These are phyloP conservation scores for Fusarium verticillioides DNA, from an alignment of 2,329 filamentous ascomycete genomes.

Conservation along the genomic window DNA sequence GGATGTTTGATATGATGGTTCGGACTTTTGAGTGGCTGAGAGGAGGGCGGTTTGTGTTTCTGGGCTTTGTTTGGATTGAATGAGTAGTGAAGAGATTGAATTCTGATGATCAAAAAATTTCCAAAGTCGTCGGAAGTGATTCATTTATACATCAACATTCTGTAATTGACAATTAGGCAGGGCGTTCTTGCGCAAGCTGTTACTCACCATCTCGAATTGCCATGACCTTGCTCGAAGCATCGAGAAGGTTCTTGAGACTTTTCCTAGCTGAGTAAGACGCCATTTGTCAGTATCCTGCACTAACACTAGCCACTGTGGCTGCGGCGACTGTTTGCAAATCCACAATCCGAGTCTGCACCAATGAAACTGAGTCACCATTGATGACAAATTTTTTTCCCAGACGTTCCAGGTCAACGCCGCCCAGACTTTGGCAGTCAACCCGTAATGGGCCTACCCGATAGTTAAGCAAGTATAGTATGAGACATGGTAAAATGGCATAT, in stretches of 20 bases:
- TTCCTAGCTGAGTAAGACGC: neutral
- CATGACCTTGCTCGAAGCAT: slow-evolving; percentile 3
- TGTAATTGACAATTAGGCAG: neutral
- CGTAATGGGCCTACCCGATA: no score
- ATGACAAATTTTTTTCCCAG: neutral
- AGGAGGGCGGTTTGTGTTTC: neutral
- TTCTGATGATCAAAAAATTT: neutral
- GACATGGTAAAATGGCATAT: no score
- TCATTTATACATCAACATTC: neutral
- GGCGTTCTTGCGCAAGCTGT: slow-evolving; percentile 2
- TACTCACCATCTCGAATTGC: slow-evolving; percentile 5
- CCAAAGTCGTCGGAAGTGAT: neutral
- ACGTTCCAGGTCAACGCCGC: neutral
- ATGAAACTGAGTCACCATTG: neutral
- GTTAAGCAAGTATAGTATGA: no score
- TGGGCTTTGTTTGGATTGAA: neutral
- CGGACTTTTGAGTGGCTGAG: neutral
- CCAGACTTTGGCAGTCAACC: neutral
- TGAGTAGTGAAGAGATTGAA: neutral
- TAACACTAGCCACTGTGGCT: slow-evolving; percentile 6
- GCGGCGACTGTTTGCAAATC: neutral
- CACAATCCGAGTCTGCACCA: neutral
- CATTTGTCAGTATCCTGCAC: neutral
- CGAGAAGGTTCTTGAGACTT: neutral
- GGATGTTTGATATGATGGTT: neutral